Base-by-base conservation (phyloP, 306 rosid species). In the Senna siamea region DNA sequence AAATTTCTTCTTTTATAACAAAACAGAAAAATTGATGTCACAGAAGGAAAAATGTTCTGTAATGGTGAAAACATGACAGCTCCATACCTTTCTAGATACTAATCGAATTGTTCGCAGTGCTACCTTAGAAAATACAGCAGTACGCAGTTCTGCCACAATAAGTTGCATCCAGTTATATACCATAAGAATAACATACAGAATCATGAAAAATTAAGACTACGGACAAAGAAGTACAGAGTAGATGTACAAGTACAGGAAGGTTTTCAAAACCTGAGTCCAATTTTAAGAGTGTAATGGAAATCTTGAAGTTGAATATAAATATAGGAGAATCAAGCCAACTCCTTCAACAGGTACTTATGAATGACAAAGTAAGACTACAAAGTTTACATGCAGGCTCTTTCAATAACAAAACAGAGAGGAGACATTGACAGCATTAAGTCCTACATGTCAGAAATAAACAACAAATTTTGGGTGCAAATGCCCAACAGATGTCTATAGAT, bases 51-150 rank as follows among this genome's bases (percentile, higher is more conserved):
- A 40, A 18, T 34, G 20, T 17, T 55, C 26, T 51, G 40, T 51
- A 71, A 47, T 32, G 65, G 32, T 46, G 10, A 76, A 74, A 78
- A 60, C 44, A 80, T 22, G 17, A 44, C 47, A 78, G 34, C 53
- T 46, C 62, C 77, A 80, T 89, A 94, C 97, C 97, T 85, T 94
- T 74, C 96, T 82, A 20, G 99, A 94, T 51, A 94, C 93, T 32
- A 93, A 83, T 73, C 99, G 93, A 70, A 94, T 94, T 56, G 99
- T 92, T 58, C 99, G 88, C 74, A 92, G 70, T 34, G 99, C 99
- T 14, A 94, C 99, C 85, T 94, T 94, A 13, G 99, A 92, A 67
- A 94, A 94, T 59, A 94, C 87, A 68, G 97, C 95, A 69, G 93
- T 92, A 78, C 97, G 89, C 72, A 94, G 83, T 79, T 94, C 99